Evolutionary conservation across 768 basidiomycete genomes (phyloP), one percentile per base, ranked within the genome.

Genomic region (Naganishia onofrii): DNA sequence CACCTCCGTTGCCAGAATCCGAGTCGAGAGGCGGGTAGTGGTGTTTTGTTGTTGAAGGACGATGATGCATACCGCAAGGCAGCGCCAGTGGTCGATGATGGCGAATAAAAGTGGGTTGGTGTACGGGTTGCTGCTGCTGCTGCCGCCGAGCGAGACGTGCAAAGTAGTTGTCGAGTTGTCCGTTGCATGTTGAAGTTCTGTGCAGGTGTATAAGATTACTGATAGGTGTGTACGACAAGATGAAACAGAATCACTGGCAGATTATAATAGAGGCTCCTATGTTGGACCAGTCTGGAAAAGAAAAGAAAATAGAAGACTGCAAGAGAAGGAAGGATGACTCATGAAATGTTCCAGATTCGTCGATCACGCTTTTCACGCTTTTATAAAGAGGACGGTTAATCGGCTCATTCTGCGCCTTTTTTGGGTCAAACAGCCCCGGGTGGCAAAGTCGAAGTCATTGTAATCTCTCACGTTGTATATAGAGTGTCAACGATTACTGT

Each of bases 291-390:
- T 36, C 34, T 36, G 34, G n/a, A 36, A 36, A 34, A 57, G 19
- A n/a, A 34, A n/a, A n/a, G n/a, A n/a, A 38, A 58, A 58, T 44
- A n/a, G 60, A 63, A 38, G 23, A 63, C 60, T 44, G 26, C 8
- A 31, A 21, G 58, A 21, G 4, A 5, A 15, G 15, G 17, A 36
- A 36, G 34, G 34, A 63, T 63, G 60, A 63, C 38, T 63, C 60
- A 63, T 63, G 60, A 44, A 38, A 63, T 44, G 60, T 63, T 63
- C 60, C 60, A 63, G 38, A 63, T 63, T 63, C 60, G 42, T 63
- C 60, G 60, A 63, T 63, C 42, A 23, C 60, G 34, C 34, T 12
- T 36, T 36, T 10, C 3, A 10, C 3, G n/a, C 3, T 58, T n/a
- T n/a, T n/a, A n/a, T n/a, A n/a, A n/a, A n/a, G n/a, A n/a, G n/a